A percentile compares a stretch with the other conserved stretches of the same genome.
phyloP scores from a whole-genome alignment of 305 asterid species.

The Fraxinus baroniana region DNA sequence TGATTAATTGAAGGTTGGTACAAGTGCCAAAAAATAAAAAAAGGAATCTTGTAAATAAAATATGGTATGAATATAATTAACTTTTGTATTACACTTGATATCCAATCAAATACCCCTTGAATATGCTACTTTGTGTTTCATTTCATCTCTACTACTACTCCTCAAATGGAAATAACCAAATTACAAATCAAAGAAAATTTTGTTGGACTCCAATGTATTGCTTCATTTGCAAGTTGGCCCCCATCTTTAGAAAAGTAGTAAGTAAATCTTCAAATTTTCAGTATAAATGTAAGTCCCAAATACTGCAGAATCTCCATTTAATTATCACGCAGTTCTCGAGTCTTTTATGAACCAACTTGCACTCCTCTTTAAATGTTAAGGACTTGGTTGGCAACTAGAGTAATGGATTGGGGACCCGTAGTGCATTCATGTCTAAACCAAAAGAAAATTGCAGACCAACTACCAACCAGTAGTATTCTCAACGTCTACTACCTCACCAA shows the following conservation, averaged over 20 bases:
- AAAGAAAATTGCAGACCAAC: neutral
- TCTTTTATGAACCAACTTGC: neutral
- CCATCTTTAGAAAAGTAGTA: neutral
- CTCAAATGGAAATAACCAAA: neutral
- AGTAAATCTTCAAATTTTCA: neutral
- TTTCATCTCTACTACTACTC: neutral
- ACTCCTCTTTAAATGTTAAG: neutral
- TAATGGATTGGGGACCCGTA: neutral
- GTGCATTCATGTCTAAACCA: neutral
- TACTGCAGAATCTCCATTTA: neutral
- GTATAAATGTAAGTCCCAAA: neutral
- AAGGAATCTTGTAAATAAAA: too few relatives aligned
- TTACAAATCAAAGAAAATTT: neutral
- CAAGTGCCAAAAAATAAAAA: too few relatives aligned
- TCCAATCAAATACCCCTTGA: neutral
- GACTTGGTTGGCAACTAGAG: neutral
- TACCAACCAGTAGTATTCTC: neutral
- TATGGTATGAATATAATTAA: too few relatives aligned
- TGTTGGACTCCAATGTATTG: neutral
- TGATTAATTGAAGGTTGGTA: neutral
- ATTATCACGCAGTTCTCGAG: neutral
- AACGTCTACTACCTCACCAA: neutral
- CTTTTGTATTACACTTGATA: neutral
- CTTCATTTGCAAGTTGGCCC: neutral
- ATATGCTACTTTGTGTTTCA: neutral